Evolutionary conservation across 805 yeast genomes (phyloP), one percentile per base, ranked within the genome.

Genomic region (Ogataea glucozyma): DNA sequence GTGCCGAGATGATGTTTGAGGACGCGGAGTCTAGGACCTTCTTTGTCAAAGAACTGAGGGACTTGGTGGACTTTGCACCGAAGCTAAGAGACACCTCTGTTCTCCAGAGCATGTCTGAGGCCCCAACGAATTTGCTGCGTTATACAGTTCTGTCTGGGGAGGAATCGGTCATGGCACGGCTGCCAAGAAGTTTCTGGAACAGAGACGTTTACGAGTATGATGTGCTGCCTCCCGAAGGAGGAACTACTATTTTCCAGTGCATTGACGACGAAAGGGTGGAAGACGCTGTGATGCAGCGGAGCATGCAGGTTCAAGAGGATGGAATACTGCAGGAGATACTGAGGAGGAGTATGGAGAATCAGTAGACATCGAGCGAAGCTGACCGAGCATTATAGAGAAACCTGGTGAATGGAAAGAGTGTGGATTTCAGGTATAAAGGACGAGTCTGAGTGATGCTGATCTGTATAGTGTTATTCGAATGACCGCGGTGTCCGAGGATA

Each of bases 71-170:
- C 22, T 42, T 42, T 11, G 47, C 43, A n/a, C 56, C 58, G 9
- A 44, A 51, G 13, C 6, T 44, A 14, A 41, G 32, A 4, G 41
- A 39, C 6, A 51, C 46, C 13, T 48, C 58, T 19, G 46, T 42
- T 14, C 39, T 53, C 20, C 55, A 59, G 31, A 40, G 48, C 11
- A 52, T 26, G 44, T 53, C 53, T 14, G 55, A 64, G n/a, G 67
- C 83, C 0, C 89, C 91, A 1, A 56, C 64, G 4, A 85, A 83
- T 54, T 67, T 86, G 45, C 52, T 85, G 10, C 70, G 95, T 43
- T 83, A 84, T 61, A 83, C 81, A 2, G 72, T 85, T 23, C 62
- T 85, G 31, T 81, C 89, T 0, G 86, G 85, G 13, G 93, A 85
- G 59, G 79, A 78, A 18, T 73, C 78, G 31, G 73, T 83, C 1